Percentiles rank a stretch among this genome's conserved stretches.
Evolutionary conservation across 1,284 basidiomycete genomes (phyloP).

Genomic region (Baeospora myosura): DNA sequence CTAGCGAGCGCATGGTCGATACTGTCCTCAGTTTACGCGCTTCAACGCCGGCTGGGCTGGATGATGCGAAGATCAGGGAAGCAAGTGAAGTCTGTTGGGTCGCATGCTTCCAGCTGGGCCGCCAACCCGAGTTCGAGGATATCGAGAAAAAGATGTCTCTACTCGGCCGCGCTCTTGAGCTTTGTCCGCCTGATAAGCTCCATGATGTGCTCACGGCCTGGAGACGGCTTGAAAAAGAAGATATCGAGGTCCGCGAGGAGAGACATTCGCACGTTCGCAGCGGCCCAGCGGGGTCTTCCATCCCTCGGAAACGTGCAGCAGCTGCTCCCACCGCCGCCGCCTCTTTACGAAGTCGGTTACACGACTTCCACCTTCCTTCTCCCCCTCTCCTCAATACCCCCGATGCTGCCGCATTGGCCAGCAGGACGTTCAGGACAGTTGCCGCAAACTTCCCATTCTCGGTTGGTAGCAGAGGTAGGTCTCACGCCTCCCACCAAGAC

Average conservation of each 20-base stretch:
- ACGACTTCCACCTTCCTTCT: conserved; percentile 56
- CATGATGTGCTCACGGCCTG: conserved; percentile 68
- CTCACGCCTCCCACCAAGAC: conserved; percentile 36
- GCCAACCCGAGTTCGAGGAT: conserved; percentile 69
- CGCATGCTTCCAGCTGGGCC: conserved; percentile 79
- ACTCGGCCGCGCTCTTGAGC: conserved; percentile 76
- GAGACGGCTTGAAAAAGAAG: conserved; percentile 60
- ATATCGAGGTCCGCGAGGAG: conserved; percentile 43
- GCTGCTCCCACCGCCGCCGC: conserved; percentile 24
- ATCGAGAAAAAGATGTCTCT: conserved; percentile 60
- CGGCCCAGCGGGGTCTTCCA: conserved; percentile 17
- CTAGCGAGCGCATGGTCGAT: conserved; percentile 65
- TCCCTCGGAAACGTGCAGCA: conserved; percentile 17
- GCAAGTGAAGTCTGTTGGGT: conserved; percentile 82
- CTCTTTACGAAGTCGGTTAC: conserved; percentile 53
- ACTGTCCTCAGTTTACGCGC: conserved; percentile 44
- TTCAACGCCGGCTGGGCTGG: conserved; percentile 24
- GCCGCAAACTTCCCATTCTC: conserved; percentile 71
- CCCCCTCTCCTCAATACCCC: conserved; percentile 59
- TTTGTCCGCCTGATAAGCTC: conserved; percentile 79
- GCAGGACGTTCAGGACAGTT: conserved; percentile 65
- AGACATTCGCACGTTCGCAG: conserved; percentile 26
- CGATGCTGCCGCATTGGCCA: conserved; percentile 68
- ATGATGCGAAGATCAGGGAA: conserved; percentile 44
- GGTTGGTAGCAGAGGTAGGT: conserved; percentile 44